These are phyloP conservation scores for Glarea lozoyensis DNA, from an alignment of 495 filamentous ascomycete genomes.

Conservation along the genomic window DNA sequence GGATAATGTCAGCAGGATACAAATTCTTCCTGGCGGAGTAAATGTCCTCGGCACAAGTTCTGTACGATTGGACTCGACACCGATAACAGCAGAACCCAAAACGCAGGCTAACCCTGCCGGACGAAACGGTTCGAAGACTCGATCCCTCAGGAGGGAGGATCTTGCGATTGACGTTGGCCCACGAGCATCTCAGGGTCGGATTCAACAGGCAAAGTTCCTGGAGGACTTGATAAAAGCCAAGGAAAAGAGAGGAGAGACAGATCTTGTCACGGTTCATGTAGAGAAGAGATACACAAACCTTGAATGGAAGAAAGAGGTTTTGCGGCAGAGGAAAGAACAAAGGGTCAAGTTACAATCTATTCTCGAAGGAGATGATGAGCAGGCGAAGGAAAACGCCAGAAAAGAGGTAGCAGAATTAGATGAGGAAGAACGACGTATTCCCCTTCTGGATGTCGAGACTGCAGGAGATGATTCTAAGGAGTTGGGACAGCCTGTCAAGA, in stretches of 20 bases:
- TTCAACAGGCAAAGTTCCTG: constrained; percentile 12
- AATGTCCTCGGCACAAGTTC: constrained; percentile 54
- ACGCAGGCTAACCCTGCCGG: background rate
- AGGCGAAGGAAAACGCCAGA: background rate
- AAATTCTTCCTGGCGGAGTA: constrained; percentile 34
- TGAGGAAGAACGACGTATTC: background rate
- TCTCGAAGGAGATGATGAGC: background rate
- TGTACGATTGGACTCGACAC: constrained; percentile 33
- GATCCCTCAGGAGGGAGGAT: background rate
- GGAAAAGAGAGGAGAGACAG: constrained; percentile 40
- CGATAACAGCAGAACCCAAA: constrained; percentile 24
- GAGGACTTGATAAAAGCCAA: constrained; percentile 41
- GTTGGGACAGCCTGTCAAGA: no score
- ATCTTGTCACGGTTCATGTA: constrained; percentile 29
- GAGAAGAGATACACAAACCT: constrained; percentile 20
- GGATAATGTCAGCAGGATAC: constrained; percentile 29
- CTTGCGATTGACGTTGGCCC: constrained; percentile 1
- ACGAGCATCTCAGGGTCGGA: background rate
- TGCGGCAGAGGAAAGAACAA: background rate
- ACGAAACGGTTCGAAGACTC: no score
- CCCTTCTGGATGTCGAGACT: no score
- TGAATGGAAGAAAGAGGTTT: constrained; percentile 7
- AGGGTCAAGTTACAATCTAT: background rate
- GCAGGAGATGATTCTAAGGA: no score
- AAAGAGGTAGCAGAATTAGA: background rate